Percentiles rank a stretch among this genome's conserved stretches.
Conservation (phyloP, 2,329 filamentous ascomycete species). For the Leptosphaerulina australis region DNA sequence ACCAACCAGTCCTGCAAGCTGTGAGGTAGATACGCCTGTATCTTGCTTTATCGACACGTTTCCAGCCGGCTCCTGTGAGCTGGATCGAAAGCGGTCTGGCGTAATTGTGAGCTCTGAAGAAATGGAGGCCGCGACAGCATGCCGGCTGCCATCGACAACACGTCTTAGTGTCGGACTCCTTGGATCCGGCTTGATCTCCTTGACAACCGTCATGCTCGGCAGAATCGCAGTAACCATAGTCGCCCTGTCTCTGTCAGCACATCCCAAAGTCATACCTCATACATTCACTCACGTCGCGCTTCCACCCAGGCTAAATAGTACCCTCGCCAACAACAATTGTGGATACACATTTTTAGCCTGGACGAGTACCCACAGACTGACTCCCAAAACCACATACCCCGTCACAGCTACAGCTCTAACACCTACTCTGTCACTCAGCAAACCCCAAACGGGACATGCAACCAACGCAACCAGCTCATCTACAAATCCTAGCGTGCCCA, state of each 20-base stretch:
- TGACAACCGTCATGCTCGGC: slow-evolving; percentile 66
- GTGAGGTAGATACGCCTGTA: slow-evolving; percentile 56
- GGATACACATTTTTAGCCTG: slow-evolving; percentile 89
- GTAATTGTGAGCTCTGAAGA: slow-evolving; percentile 79
- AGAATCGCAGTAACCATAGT: slow-evolving; percentile 98
- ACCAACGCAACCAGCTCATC: slow-evolving; percentile 83
- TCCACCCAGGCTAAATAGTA: slow-evolving; percentile 88
- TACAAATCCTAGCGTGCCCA: slow-evolving; percentile 82
- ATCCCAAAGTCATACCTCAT: background rate
- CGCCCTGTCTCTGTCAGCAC: slow-evolving; percentile 51
- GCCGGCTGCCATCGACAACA: slow-evolving; percentile 51
- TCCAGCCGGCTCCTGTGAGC: slow-evolving; percentile 24
- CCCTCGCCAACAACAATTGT: slow-evolving; percentile 79
- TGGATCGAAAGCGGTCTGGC: slow-evolving; percentile 58
- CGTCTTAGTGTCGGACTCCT: slow-evolving; percentile 34
- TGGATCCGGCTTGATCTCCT: slow-evolving; percentile 32
- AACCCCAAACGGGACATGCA: slow-evolving; percentile 80
- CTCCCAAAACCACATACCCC: slow-evolving; percentile 81
- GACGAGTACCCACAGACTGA: slow-evolving; percentile 79
- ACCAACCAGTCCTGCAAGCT: slow-evolving; percentile 87
- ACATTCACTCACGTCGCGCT: slow-evolving; percentile 72
- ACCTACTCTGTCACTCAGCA: slow-evolving; percentile 76
- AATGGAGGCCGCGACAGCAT: slow-evolving; percentile 69
- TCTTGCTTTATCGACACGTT: slow-evolving; percentile 27
- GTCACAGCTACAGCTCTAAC: slow-evolving; percentile 69